Percentiles rank a stretch among this genome's conserved stretches.
Evolutionary conservation across 805 yeast genomes (phyloP).

Genomic region (Lachancea cidri): DNA sequence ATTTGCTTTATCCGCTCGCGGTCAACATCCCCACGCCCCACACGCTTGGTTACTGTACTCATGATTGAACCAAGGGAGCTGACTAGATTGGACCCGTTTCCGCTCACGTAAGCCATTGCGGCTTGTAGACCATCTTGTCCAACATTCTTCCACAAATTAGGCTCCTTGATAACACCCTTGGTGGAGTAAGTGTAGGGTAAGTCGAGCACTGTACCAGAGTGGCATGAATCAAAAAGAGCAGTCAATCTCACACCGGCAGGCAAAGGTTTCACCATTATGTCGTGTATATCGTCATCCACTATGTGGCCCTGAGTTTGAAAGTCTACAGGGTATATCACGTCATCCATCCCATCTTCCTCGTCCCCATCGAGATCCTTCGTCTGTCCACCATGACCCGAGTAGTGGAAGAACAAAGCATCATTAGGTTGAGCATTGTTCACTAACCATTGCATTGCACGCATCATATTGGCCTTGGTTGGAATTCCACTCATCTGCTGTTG

Average conservation of each 20-base stretch:
- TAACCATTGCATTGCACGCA: slow-evolving; percentile 79
- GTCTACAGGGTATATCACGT: slow-evolving; percentile 69
- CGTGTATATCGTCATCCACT: slow-evolving; percentile 71
- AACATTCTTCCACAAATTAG: slow-evolving; percentile 69
- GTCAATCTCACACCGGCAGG: slow-evolving; percentile 73
- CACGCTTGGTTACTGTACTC: slow-evolving; percentile 38
- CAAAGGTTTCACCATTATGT: slow-evolving; percentile 60
- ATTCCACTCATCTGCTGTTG: slow-evolving; percentile 40
- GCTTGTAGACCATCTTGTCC: slow-evolving; percentile 61
- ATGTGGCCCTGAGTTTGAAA: slow-evolving; percentile 62
- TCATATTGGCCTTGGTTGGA: slow-evolving; percentile 66
- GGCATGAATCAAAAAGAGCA: slow-evolving; percentile 80
- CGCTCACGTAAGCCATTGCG: slow-evolving; percentile 53
- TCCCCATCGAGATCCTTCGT: slow-evolving; percentile 65
- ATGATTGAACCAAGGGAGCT: slow-evolving; percentile 41
- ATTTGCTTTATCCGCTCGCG: slow-evolving; percentile 44
- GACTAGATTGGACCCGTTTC: slow-evolving; percentile 45
- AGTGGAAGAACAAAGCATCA: slow-evolving; percentile 76
- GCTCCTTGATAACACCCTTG: slow-evolving; percentile 78
- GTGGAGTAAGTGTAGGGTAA: slow-evolving; percentile 77
- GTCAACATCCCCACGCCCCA: slow-evolving; percentile 34
- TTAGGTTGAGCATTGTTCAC: slow-evolving; percentile 68
- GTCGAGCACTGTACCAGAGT: slow-evolving; percentile 78
- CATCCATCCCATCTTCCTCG: slow-evolving; percentile 70
- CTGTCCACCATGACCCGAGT: slow-evolving; percentile 85